These are phyloP conservation scores for Colletotrichum scovillei DNA, from an alignment of 2,329 filamentous ascomycete species.

Conservation along the genomic window DNA sequence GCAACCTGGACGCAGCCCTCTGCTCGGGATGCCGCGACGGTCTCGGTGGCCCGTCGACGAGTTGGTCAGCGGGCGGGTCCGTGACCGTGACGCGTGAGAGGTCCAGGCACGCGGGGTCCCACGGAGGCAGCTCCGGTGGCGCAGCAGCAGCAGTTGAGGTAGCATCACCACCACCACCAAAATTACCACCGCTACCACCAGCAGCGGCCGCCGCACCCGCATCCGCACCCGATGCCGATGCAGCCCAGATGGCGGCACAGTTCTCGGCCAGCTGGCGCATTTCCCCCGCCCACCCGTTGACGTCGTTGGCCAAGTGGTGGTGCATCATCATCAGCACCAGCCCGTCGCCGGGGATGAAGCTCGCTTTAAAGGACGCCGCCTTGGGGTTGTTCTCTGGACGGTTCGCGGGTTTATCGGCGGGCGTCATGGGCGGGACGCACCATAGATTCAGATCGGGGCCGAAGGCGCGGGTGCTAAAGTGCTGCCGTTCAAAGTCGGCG, in stretches of 20 bases:
- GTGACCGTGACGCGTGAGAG: constrained; percentile 47
- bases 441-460: not conserved
- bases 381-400: not conserved
- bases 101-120: constrained; percentile 49
- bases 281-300: not conserved
- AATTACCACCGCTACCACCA: too few species aligned
- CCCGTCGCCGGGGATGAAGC: not conserved
- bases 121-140: not conserved
- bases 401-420: not conserved
- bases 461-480: not conserved
- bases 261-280: not conserved
- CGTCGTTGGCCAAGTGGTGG: not conserved
- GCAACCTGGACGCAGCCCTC: not conserved
- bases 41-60: constrained; percentile 45
- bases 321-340: not conserved
- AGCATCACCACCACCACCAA: too few species aligned
- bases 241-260: not conserved
- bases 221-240: not conserved
- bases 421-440: not conserved
- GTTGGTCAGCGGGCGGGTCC: constrained; percentile 39
- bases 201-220: too few species aligned
- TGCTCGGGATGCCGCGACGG: not conserved
- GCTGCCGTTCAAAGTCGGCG: not conserved
- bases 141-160: not conserved
- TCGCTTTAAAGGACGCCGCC: not conserved